Percentiles rank a stretch among this genome's conserved stretches.
Evolutionary conservation across 2,329 filamentous ascomycete species (phyloP).

Genomic region (Alternaria sp.): DNA sequence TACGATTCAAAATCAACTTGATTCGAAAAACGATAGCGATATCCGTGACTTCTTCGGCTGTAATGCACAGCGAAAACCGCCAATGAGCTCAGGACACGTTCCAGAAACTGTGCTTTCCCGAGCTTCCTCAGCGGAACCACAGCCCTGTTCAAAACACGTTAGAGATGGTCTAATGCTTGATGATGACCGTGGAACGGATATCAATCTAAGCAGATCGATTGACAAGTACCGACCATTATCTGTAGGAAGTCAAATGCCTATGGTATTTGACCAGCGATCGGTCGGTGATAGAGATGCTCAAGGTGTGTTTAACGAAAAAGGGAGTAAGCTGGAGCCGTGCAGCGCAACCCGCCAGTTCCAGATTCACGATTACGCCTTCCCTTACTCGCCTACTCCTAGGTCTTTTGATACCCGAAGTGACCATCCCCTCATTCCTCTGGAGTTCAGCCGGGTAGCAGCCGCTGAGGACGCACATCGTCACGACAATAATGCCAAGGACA

Average conservation of each 20-base stretch:
- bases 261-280: neutral
- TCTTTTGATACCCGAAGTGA: neutral
- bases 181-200: neutral
- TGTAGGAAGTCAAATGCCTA: neutral
- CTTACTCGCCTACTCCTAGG: neutral
- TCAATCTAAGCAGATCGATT: constrained; percentile 2
- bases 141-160: neutral
- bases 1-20: neutral
- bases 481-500: constrained; percentile 6
- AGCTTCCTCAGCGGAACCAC: constrained; percentile 7
- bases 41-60: constrained; percentile 38
- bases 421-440: no score
- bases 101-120: neutral
- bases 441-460: neutral
- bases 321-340: neutral
- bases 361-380: neutral
- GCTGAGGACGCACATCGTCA: neutral
- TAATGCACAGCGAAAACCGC: neutral
- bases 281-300: neutral
- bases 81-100: neutral
- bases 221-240: constrained; percentile 13
- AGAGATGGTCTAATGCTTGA: neutral
- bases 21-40: constrained; percentile 30
- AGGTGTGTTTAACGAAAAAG: neutral
- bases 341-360: neutral